Evolutionary conservation across 805 yeast species (phyloP).

Genomic region (Nakazawaea wyomingensis): DNA sequence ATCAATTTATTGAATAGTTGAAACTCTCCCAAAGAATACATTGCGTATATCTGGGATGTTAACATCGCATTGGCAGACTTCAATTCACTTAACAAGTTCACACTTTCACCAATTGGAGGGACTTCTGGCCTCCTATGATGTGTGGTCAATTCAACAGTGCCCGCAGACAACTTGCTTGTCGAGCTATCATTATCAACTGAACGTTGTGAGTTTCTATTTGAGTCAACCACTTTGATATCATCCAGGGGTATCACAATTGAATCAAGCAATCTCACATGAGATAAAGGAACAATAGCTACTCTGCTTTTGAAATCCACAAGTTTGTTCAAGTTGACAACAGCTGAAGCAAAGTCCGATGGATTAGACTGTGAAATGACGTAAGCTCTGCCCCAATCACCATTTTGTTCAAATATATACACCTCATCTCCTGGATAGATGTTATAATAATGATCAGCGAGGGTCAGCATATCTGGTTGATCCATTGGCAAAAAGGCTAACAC

Average conservation of each 20-base stretch:
- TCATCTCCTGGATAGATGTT: slow-evolving; percentile 75
- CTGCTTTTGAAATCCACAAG: slow-evolving; percentile 51
- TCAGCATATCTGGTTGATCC: slow-evolving; percentile 29
- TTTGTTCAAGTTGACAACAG: slow-evolving; percentile 55
- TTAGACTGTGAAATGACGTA: slow-evolving; percentile 64
- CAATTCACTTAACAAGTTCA: slow-evolving; percentile 49
- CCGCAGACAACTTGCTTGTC: too few relatives aligned
- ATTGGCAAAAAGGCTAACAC: slow-evolving; percentile 42
- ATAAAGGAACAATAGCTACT: slow-evolving; percentile 58
- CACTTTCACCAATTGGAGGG: slow-evolving; percentile 45
- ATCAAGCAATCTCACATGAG: slow-evolving; percentile 42
- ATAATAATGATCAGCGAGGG: slow-evolving; percentile 32
- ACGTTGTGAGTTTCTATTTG: too few relatives aligned
- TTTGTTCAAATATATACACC: slow-evolving; percentile 64
- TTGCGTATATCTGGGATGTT: slow-evolving; percentile 59
- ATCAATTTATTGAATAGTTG: slow-evolving; percentile 53
- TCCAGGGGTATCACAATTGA: slow-evolving; percentile 33
- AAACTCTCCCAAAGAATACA: slow-evolving; percentile 69
- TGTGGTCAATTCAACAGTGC: background rate
- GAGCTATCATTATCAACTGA: too few relatives aligned
- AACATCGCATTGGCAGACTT: slow-evolving; percentile 51
- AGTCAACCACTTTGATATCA: slow-evolving; percentile 5
- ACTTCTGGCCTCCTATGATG: slow-evolving; percentile 40
- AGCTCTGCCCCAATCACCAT: slow-evolving; percentile 73
- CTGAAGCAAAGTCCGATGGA: slow-evolving; percentile 62